Conservation (phyloP, 1,284 basidiomycete species). For the Sphaerobolus stellatus region DNA sequence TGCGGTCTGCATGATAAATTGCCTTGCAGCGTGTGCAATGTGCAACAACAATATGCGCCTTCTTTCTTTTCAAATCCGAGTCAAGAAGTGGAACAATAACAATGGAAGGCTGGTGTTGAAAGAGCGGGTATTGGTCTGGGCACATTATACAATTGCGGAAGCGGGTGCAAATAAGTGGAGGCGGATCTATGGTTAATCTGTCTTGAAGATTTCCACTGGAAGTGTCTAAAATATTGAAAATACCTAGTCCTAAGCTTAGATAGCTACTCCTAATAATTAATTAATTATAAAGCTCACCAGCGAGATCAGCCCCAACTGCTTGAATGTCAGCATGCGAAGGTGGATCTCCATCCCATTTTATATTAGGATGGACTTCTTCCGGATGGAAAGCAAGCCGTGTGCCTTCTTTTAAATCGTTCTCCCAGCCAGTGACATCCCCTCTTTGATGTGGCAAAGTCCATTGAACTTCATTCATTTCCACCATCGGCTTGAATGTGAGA, state of each 20-base stretch:
- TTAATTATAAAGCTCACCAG: no score
- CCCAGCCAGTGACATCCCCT: neutral
- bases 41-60: neutral
- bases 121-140: neutral
- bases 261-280: neutral
- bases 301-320: no score
- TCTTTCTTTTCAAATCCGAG: neutral
- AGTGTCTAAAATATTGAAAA: neutral
- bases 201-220: neutral
- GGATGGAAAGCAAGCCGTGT: neutral
- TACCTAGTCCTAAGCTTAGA: neutral
- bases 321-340: no score
- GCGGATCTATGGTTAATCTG: neutral
- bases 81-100: neutral
- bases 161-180: neutral
- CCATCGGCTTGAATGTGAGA: neutral
- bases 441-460: neutral
- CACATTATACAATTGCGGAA: neutral
- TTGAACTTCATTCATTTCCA: neutral
- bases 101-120: neutral
- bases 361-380: neutral
- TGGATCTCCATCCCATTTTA: neutral
- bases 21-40: neutral
- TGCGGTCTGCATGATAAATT: constrained; percentile 1
- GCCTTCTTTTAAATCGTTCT: neutral